These are phyloP conservation scores for Geranium brycei DNA, from an alignment of 345 rosid species.

Conservation along the genomic window DNA sequence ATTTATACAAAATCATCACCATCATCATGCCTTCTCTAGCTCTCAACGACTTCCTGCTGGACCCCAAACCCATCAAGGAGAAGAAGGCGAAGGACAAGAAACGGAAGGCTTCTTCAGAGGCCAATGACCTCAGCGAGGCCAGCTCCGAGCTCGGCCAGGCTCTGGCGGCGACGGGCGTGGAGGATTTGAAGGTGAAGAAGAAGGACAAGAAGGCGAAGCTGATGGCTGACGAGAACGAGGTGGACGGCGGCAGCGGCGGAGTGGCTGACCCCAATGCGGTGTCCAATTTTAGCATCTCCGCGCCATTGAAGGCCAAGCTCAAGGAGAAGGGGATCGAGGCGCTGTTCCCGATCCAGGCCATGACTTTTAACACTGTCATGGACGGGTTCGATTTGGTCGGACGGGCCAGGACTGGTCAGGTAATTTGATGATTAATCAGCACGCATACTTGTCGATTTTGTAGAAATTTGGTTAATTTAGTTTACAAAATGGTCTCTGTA, in stretches of 20 bases:
- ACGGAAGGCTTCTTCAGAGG: constrained; percentile 37
- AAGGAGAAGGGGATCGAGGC: constrained; percentile 68
- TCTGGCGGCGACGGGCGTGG: constrained; percentile 1
- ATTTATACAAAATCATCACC: not conserved
- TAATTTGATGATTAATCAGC: constrained; percentile 5
- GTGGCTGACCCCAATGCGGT: constrained; percentile 55
- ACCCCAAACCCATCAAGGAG: constrained; percentile 28
- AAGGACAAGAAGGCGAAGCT: constrained; percentile 32
- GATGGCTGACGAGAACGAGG: constrained; percentile 31
- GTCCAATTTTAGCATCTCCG: constrained; percentile 63
- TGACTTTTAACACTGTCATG: constrained; percentile 57
- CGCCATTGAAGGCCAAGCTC: constrained; percentile 42
- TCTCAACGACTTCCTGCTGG: constrained; percentile 9
- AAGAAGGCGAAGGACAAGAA: constrained; percentile 56
- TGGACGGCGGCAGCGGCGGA: constrained; percentile 32
- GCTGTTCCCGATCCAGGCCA: constrained; percentile 83
- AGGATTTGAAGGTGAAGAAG: constrained; percentile 14
- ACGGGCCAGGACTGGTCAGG: constrained; percentile 96
- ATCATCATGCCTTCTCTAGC: constrained; percentile 46
- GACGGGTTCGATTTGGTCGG: constrained; percentile 86
- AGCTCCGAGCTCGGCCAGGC: constrained; percentile 64
- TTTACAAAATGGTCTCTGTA: not conserved
- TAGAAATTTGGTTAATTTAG: not conserved
- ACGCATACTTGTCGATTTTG: not conserved
- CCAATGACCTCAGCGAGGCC: constrained; percentile 50